Evolutionary conservation across 2,329 filamentous ascomycete genomes (phyloP), one percentile per base, ranked within the genome.

Genomic region (Pestalotiopsis sp.): DNA sequence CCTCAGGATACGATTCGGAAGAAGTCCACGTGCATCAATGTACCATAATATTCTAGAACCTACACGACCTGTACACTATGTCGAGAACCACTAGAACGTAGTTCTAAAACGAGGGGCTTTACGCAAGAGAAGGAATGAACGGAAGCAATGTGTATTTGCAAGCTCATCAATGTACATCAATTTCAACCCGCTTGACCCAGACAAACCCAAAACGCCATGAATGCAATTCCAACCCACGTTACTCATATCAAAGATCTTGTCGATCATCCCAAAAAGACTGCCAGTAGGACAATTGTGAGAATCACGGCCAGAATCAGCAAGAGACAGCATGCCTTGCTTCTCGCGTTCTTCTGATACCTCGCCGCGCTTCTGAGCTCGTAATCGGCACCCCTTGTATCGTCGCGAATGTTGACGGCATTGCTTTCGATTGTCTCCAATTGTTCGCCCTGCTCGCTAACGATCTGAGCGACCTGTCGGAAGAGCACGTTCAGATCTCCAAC

Each of bases 381-480:
- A 79, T 98, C 94, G 57, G 95, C 97, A 52, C 94, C 94, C 66
- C 90, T 86, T 13, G 94, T 97, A 77, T 97, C 92, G 69, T 92
- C 90, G 70, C 92, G 88, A 60, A 95, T 93, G 71, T 91, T 91
- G 79, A 96, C 90, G 6, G 98, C 93, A 75, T 98, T 98, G 74
- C 93, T 91, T 71, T 90, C 91, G 75, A 99, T 97, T 20, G 93
- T 93, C 77, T 95, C 92, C 38, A 99, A 85, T 80, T 93, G 90
- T 74, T 94, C 93, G 64, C 96, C 96, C 82, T 99, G 96, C 82
- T 98, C 95, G 70, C 90, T 90, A 64, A 99, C 95, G 80, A 99
- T 98, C 80, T 97, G 94, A 61, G 95, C 96, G n/a, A 99, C 94
- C 83, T 99, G 95, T 71, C 95, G 88, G 86, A 99, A 99, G 58